A percentile compares a stretch with the other conserved stretches of the same genome.
Evolutionary conservation across 1,284 basidiomycete genomes (phyloP).

Genomic region (Singerocomus rubriflavus): DNA sequence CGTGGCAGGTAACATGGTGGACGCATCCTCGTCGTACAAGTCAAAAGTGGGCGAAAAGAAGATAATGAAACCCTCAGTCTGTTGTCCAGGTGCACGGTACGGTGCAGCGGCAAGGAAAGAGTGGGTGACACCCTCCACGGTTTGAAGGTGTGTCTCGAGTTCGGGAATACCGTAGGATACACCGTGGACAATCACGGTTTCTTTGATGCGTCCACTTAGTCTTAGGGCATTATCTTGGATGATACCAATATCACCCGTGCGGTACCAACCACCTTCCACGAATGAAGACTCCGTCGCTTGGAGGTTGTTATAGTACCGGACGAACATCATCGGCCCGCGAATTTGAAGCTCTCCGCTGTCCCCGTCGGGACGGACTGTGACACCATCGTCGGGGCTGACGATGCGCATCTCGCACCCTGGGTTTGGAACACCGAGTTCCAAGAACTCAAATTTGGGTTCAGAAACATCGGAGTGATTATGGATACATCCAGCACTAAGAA

Average conservation of each 20-base stretch:
- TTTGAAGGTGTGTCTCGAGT: constrained; percentile 38
- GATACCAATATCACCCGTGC: constrained; percentile 39
- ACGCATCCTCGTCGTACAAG: constrained; percentile 16
- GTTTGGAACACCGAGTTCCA: constrained; percentile 25
- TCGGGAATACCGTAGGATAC: constrained; percentile 39
- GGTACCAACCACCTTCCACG: constrained; percentile 40
- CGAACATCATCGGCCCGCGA: constrained; percentile 36
- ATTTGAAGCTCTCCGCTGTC: constrained; percentile 37
- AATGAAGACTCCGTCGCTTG: constrained; percentile 33
- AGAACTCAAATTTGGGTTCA: constrained; percentile 18
- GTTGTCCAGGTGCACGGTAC: constrained; percentile 24
- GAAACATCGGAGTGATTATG: constrained; percentile 24
- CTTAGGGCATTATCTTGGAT: constrained; percentile 33
- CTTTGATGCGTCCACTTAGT: constrained; percentile 40
- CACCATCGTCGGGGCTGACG: constrained; percentile 28
- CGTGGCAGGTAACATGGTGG: constrained; percentile 15
- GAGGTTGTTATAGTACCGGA: constrained; percentile 36
- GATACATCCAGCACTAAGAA: constrained; percentile 32
- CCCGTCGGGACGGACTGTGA: constrained; percentile 17
- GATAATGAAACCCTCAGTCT: constrained; percentile 25
- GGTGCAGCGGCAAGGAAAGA: constrained; percentile 34
- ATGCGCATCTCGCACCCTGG: constrained; percentile 25
- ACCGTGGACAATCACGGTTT: constrained; percentile 40
- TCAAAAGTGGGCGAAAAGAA: constrained; percentile 27
- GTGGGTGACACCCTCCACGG: constrained; percentile 33